These are phyloP conservation scores for Phytophthora capsici DNA, from an alignment of 352 stramenopile species.

Conservation along the genomic window DNA sequence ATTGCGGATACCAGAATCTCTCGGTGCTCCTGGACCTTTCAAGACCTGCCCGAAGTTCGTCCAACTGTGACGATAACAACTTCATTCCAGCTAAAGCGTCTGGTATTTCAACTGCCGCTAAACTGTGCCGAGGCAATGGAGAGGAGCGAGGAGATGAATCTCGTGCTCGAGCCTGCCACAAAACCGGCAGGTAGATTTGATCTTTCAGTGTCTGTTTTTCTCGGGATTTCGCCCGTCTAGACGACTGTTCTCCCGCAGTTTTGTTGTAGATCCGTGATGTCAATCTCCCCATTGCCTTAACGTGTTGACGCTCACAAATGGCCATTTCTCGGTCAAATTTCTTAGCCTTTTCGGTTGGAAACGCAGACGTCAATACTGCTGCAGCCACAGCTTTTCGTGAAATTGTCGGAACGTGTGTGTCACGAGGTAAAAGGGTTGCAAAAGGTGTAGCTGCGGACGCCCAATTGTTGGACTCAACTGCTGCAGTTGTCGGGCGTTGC, in stretches of 20 bases:
- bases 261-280: constrained; percentile 23
- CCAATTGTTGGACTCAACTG: constrained; percentile 30
- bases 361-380: constrained; percentile 28
- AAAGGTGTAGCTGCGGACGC: constrained; percentile 32
- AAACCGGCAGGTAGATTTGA: constrained; percentile 36
- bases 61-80: constrained; percentile 49
- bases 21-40: constrained; percentile 1
- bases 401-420: constrained; percentile 29
- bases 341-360: constrained; percentile 16
- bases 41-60: constrained; percentile 42
- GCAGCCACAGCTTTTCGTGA: constrained; percentile 33
- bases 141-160: constrained; percentile 5
- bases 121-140: background rate
- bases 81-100: constrained; percentile 39
- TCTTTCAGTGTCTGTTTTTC: constrained; percentile 32
- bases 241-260: constrained; percentile 1
- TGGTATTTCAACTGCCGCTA: constrained; percentile 10
- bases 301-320: constrained; percentile 35
- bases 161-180: constrained; percentile 13
- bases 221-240: background rate
- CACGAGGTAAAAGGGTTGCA: constrained; percentile 23
- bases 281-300: constrained; percentile 36
- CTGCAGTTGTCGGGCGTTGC: constrained; percentile 20
- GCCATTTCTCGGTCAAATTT: constrained; percentile 41
- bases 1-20: constrained; percentile 20